These are phyloP conservation scores for Cryptosporidium ubiquitum DNA, from an alignment of 169 alveolate species.

Conservation along the genomic window DNA sequence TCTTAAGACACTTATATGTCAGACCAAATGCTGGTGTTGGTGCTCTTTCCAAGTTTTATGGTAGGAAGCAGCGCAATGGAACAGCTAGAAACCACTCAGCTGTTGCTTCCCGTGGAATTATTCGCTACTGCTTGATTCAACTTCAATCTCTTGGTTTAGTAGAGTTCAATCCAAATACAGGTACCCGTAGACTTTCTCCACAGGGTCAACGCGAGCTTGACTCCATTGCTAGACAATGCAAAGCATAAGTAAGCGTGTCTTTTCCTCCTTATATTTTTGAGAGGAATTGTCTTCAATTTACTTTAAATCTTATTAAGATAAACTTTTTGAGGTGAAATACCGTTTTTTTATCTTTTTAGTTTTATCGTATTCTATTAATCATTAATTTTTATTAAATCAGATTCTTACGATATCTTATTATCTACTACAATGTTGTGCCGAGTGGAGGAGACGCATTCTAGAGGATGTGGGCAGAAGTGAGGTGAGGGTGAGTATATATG, in stretches of 20 bases:
- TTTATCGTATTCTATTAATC: slow-evolving; percentile 6
- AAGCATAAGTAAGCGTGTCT: not conserved
- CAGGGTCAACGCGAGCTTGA: slow-evolving; percentile 86
- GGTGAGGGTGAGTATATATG: not conserved
- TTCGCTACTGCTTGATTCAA: slow-evolving; percentile 94
- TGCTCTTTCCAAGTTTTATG: slow-evolving; percentile 91
- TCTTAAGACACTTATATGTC: slow-evolving; percentile 93
- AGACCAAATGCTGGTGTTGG: slow-evolving; percentile 94
- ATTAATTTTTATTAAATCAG: slow-evolving; percentile 26
- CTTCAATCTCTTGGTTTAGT: slow-evolving; percentile 92
- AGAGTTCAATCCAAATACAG: slow-evolving; percentile 90
- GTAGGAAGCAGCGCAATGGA: slow-evolving; percentile 93
- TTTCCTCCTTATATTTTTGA: not conserved
- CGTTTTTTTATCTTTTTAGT: slow-evolving; percentile 27
- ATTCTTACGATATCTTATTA: not conserved
- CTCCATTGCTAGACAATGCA: slow-evolving; percentile 86
- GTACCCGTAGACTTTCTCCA: slow-evolving; percentile 85
- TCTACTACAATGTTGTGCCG: too few species aligned
- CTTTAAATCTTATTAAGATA: slow-evolving; percentile 19
- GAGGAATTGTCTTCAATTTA: not conserved
- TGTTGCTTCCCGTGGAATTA: slow-evolving; percentile 93
- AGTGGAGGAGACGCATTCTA: not conserved
- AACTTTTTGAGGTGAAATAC: slow-evolving; percentile 12
- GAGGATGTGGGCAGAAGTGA: not conserved
- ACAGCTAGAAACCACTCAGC: slow-evolving; percentile 90